These are phyloP conservation scores for Mycena galopus DNA, from an alignment of 768 basidiomycete genomes.

Conservation along the genomic window DNA sequence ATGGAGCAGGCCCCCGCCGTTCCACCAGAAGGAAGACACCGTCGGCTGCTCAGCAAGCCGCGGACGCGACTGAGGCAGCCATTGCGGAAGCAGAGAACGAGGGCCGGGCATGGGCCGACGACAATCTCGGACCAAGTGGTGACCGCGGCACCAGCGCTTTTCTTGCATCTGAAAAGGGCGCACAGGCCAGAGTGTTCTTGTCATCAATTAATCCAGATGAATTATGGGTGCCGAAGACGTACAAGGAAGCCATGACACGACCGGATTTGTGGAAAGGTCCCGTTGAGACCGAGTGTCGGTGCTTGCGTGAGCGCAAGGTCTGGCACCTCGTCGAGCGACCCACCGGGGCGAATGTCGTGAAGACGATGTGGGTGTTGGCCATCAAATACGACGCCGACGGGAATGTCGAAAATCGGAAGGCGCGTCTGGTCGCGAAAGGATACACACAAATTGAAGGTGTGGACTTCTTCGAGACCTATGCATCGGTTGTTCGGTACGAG, in stretches of 20 bases:
- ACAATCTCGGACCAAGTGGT: too few species aligned
- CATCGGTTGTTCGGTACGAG: conserved; percentile 13
- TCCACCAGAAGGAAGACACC: too few species aligned
- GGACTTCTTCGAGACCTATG: conserved; percentile 42
- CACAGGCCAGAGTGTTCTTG: too few species aligned
- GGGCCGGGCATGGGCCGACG: too few species aligned
- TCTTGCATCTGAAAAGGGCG: too few species aligned
- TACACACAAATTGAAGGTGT: conserved; percentile 51
- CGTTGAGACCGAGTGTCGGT: neutral
- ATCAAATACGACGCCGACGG: conserved; percentile 48
- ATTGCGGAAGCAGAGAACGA: too few species aligned
- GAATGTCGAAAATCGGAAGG: conserved; percentile 46
- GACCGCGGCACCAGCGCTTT: too few species aligned
- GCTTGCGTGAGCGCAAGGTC: conserved; percentile 32
- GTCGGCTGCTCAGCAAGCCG: too few species aligned
- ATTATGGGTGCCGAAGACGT: conserved; percentile 4
- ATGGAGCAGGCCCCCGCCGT: too few species aligned
- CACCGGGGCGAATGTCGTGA: neutral
- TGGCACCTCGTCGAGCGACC: conserved; percentile 24
- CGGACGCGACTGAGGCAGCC: too few species aligned
- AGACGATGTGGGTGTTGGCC: conserved; percentile 40
- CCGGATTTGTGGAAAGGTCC: conserved; percentile 2
- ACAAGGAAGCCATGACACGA: neutral
- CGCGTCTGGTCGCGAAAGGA: conserved; percentile 57
- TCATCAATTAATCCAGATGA: neutral